Evolutionary conservation across 257 asterid genomes (phyloP).

Genomic region (Datura wrightii): DNA sequence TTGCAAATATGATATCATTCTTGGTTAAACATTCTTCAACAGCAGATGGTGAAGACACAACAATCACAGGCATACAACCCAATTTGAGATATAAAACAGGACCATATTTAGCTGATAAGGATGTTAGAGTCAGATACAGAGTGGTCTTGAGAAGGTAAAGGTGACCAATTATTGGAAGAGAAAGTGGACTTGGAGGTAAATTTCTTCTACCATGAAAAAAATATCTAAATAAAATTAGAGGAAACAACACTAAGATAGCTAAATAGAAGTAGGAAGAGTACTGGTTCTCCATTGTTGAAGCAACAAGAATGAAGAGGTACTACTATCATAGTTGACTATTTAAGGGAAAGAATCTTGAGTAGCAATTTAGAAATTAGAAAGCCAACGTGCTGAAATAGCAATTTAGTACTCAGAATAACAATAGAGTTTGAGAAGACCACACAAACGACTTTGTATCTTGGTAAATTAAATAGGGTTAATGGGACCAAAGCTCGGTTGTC

Average conservation of each 20-base stretch:
- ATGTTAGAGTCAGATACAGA: too few species aligned
- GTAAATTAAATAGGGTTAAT: background rate
- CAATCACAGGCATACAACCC: too few species aligned
- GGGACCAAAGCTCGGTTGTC: background rate
- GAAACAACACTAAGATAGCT: background rate
- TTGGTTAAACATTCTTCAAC: conserved; percentile 30
- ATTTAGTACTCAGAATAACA: background rate
- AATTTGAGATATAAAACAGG: too few species aligned
- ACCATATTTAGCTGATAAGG: too few species aligned
- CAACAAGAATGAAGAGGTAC: conserved; percentile 28
- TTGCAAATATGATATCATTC: conserved; percentile 55
- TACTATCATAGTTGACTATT: background rate
- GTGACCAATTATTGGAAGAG: too few species aligned
- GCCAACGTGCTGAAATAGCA: background rate
- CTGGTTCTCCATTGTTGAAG: conserved; percentile 12
- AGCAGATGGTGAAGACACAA: conserved; percentile 63
- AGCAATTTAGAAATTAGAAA: background rate
- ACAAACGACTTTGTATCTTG: background rate
- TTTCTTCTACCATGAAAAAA: too few species aligned
- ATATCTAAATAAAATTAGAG: too few species aligned
- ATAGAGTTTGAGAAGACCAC: background rate
- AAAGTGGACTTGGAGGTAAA: too few species aligned
- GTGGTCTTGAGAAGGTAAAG: too few species aligned
- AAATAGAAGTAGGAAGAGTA: conserved; percentile 13
- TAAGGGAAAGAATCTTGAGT: too few species aligned